A percentile compares a stretch with the other conserved stretches of the same genome.
phyloP scores from a whole-genome alignment of 805 yeast genomes.

The Hanseniaspora jakobsenii region DNA sequence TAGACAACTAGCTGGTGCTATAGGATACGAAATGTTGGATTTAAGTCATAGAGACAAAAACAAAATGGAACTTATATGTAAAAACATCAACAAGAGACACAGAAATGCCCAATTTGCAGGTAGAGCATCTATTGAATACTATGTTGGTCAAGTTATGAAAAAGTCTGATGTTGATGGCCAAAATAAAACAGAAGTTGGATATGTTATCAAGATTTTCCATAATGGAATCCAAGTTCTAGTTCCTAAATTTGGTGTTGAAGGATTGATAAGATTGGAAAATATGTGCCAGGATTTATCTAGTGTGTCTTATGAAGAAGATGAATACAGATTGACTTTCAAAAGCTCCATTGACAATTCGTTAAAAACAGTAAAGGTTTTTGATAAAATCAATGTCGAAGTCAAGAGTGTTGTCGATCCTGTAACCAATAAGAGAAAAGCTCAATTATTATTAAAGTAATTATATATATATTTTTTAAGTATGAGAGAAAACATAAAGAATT shows the following conservation, averaged over 20 bases:
- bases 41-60: conserved; percentile 73
- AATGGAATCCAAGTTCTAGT: conserved; percentile 92
- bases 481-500: not conserved
- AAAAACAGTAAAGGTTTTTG: conserved; percentile 61
- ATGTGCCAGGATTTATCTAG: conserved; percentile 51
- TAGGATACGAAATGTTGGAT: conserved; percentile 78
- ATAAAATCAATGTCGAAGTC: conserved; percentile 72
- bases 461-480: not conserved
- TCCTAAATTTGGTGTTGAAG: conserved; percentile 93
- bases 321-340: conserved; percentile 50
- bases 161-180: conserved; percentile 32
- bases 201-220: conserved; percentile 79
- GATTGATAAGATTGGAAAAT: conserved; percentile 71
- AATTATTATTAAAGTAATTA: conserved; percentile 43
- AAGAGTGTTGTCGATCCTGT: conserved; percentile 70
- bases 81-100: conserved; percentile 84
- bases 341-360: conserved; percentile 34
- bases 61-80: conserved; percentile 79
- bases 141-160: conserved; percentile 95
- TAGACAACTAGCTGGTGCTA: conserved; percentile 96
- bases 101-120: conserved; percentile 99
- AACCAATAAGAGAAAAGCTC: conserved; percentile 88
- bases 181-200: conserved; percentile 74
- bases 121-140: conserved; percentile 92
- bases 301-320: conserved; percentile 65